Base-by-base conservation (phyloP, 2,329 filamentous ascomycete genomes). In the Talaromyces sp. region DNA sequence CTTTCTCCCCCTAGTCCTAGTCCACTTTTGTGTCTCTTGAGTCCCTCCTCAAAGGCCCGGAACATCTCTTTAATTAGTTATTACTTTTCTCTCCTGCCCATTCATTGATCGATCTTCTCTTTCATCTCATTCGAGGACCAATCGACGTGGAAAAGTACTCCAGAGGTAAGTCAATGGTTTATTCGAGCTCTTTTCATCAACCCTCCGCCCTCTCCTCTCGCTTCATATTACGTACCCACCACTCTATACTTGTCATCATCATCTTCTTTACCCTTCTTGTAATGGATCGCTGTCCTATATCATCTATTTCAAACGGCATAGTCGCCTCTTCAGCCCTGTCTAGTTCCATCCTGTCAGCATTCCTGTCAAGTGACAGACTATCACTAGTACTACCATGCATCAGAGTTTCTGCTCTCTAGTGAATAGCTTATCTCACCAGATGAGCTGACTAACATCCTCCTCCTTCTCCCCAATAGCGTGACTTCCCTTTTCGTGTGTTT, bases 111-210 rank as follows among this genome's bases (percentile, higher is more conserved):
- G 19, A 49, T 27, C 11, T 25, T 56, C 10, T 56, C 19, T 39
- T 37, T 37, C 33, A 37, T 37, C 52, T 37, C 52, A 56, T 56
- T 56, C 52, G 52, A 56, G 52, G 52, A 37, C 33, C 52, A 37
- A 56, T 33, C 52, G 33, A 56, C 52, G 52, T 56, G 52, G 33
- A 39, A 56, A 19, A 56, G n/a, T 22, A 19, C 11, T 35, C 52
- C 31, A 37, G 52, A 56, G 52, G 52, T 56, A 37, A 39, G 52
- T 56, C 52, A 56, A 56, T 56, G 50, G 50, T 19, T 54, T 33
- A 22, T 37, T 17, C 49, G 33, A 52, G 49, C 25, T 52, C 52
- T 56, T 8, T 56, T 56, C 52, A 17, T 25, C 52, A 56, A 56
- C 33, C 52, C 25, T n/a, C 7, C 19, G 1, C 10, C 45, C 19